These are phyloP conservation scores for Penicillium psychrosexuale DNA, from an alignment of 2,329 filamentous ascomycete species.

Conservation along the genomic window DNA sequence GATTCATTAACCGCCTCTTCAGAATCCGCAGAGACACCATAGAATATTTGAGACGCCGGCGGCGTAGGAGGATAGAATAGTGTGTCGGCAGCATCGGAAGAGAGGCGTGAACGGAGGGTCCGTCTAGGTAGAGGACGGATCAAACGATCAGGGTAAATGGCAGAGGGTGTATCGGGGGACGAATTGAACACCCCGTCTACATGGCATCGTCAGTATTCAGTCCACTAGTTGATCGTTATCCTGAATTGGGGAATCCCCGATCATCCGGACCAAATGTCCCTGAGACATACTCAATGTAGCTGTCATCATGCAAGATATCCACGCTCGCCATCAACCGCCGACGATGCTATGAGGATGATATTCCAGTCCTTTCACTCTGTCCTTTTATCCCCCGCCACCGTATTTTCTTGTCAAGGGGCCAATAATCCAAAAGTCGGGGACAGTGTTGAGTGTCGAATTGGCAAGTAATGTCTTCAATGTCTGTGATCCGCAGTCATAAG, in stretches of 20 bases:
- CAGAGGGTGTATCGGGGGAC: constrained; percentile 68
- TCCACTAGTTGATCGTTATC: constrained; percentile 25
- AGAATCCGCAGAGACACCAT: constrained; percentile 62
- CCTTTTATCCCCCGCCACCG: constrained; percentile 19
- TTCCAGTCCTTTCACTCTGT: constrained; percentile 18
- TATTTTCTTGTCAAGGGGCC: constrained; percentile 8
- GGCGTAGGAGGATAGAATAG: constrained; percentile 79
- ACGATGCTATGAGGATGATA: constrained; percentile 16
- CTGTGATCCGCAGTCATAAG: constrained; percentile 1
- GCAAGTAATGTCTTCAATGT: constrained; percentile 2
- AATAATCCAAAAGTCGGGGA: constrained; percentile 5
- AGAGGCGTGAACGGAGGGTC: constrained; percentile 80
- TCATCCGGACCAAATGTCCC: constrained; percentile 10
- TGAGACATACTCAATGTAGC: constrained; percentile 45
- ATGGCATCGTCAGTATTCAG: constrained; percentile 37
- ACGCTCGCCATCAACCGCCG: constrained; percentile 31
- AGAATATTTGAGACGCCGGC: constrained; percentile 70
- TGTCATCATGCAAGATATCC: constrained; percentile 39
- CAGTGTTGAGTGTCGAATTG: constrained; percentile 5
- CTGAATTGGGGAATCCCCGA: constrained; percentile 7
- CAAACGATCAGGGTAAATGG: constrained; percentile 80
- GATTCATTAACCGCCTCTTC: constrained; percentile 50
- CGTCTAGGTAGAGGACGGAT: constrained; percentile 91
- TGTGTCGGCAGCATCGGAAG: constrained; percentile 75
- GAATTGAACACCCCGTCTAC: constrained; percentile 51